Conservation (phyloP, 2,329 filamentous ascomycete species). For the Pseudodiploospora longispora region DNA sequence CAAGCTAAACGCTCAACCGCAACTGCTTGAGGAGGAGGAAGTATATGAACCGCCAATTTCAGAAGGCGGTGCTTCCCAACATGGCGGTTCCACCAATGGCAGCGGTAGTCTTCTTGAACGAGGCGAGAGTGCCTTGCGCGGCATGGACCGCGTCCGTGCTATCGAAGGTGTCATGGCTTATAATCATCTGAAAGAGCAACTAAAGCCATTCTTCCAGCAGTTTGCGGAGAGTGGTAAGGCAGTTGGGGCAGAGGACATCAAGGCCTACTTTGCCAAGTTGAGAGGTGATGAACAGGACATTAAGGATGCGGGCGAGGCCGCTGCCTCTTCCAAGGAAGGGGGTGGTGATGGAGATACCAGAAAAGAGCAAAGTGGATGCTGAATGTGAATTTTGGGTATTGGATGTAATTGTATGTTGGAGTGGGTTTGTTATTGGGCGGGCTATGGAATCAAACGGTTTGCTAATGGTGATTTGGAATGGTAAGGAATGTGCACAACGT, state of each 20-base stretch:
- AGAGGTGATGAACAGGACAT: conserved; percentile 78
- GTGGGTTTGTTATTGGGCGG: too few relatives aligned
- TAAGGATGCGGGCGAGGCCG: conserved; percentile 49
- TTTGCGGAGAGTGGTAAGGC: conserved; percentile 86
- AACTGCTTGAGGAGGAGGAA: conserved; percentile 90
- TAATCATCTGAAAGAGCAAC: conserved; percentile 88
- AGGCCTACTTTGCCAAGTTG: conserved; percentile 89
- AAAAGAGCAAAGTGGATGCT: conserved; percentile 48
- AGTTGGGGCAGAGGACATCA: conserved; percentile 92
- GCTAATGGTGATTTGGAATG: too few relatives aligned
- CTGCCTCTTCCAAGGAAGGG: conserved; percentile 29
- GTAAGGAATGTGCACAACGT: too few relatives aligned
- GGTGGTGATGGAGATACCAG: conserved; percentile 29
- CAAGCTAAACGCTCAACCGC: conserved; percentile 59
- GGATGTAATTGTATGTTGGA: too few relatives aligned
- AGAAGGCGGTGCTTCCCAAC: conserved; percentile 47
- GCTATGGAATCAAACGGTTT: too few relatives aligned
- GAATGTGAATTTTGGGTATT: not conserved
- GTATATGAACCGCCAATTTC: conserved; percentile 88
- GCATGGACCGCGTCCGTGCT: conserved; percentile 83
- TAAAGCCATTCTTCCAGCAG: conserved; percentile 89
- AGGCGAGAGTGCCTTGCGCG: conserved; percentile 84
- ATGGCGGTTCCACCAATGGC: conserved; percentile 52
- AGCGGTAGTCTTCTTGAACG: conserved; percentile 82
- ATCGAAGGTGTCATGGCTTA: conserved; percentile 98